Percentiles rank a stretch among this genome's conserved stretches.
These are phyloP conservation scores for Xerocomus potaroensis DNA, from an alignment of 768 basidiomycete genomes.

Conservation along the genomic window DNA sequence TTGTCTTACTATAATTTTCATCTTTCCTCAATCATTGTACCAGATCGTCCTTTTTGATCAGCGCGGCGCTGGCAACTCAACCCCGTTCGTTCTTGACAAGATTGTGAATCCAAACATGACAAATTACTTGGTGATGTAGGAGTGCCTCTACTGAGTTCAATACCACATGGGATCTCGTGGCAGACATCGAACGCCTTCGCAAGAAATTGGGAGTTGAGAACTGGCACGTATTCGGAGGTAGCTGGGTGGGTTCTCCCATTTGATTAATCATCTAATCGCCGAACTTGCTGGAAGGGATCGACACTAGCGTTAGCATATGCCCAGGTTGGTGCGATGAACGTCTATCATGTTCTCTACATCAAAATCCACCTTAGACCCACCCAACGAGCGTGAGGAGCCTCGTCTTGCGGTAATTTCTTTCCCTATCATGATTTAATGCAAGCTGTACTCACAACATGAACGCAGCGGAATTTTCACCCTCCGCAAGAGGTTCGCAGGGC, in stretches of 20 bases:
- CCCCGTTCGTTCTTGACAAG: constrained; percentile 52
- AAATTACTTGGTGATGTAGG: constrained; percentile 35
- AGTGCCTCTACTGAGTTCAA: constrained; percentile 77
- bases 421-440: not conserved
- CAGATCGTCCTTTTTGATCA: constrained; percentile 90
- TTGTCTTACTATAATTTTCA: not conserved
- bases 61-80: constrained; percentile 83
- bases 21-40: constrained; percentile 1
- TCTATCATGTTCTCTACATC: not conserved
- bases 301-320: constrained; percentile 85
- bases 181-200: constrained; percentile 81
- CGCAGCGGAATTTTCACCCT: constrained; percentile 84
- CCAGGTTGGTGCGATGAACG: constrained; percentile 44
- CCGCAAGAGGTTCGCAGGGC: constrained; percentile 54
- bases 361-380: constrained; percentile 48
- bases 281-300: constrained; percentile 53
- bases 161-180: constrained; percentile 92
- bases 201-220: constrained; percentile 71
- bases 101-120: not conserved
- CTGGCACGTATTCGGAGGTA: constrained; percentile 95
- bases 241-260: constrained; percentile 60
- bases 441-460: constrained; percentile 2
- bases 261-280: not conserved
- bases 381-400: constrained; percentile 78
- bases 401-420: constrained; percentile 56